A percentile compares a stretch with the other conserved stretches of the same genome.
Evolutionary conservation across 768 basidiomycete genomes (phyloP).

Genomic region (Lactarius akahatsu): DNA sequence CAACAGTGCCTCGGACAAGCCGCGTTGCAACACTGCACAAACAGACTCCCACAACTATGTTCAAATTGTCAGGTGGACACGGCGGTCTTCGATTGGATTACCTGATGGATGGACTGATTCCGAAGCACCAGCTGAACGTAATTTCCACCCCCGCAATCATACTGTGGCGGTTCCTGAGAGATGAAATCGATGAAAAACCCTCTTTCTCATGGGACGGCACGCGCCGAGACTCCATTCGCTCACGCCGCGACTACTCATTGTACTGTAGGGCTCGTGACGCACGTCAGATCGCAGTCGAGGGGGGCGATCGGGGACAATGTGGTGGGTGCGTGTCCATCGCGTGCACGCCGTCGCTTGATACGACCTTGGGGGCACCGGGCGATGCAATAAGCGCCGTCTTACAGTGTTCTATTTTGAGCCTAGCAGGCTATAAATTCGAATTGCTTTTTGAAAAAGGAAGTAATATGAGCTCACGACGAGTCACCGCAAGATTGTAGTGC

Average conservation of each 20-base stretch:
- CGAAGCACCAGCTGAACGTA: not conserved
- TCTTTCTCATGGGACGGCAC: not conserved
- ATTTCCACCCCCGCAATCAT: not conserved
- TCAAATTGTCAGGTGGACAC: constrained; percentile 4
- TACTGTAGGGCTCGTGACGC: too few relatives aligned
- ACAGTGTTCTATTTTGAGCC: not conserved
- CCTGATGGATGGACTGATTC: constrained; percentile 15
- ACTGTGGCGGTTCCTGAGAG: not conserved
- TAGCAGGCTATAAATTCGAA: not conserved
- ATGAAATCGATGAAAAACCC: not conserved
- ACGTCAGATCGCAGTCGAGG: not conserved
- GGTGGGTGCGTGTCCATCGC: not conserved
- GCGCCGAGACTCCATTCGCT: not conserved
- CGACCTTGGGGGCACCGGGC: not conserved
- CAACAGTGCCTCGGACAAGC: not conserved
- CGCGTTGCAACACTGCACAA: not conserved
- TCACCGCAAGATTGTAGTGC: not conserved
- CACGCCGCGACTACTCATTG: not conserved
- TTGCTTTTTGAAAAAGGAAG: not conserved
- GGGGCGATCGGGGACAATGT: not conserved
- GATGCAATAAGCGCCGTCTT: not conserved
- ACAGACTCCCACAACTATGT: constrained; percentile 13
- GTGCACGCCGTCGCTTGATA: not conserved
- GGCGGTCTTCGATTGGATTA: not conserved
- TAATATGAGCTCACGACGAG: not conserved